phyloP scores from a whole-genome alignment of 192 early-diverging fungal species.

The Obelidium mucronatum region DNA sequence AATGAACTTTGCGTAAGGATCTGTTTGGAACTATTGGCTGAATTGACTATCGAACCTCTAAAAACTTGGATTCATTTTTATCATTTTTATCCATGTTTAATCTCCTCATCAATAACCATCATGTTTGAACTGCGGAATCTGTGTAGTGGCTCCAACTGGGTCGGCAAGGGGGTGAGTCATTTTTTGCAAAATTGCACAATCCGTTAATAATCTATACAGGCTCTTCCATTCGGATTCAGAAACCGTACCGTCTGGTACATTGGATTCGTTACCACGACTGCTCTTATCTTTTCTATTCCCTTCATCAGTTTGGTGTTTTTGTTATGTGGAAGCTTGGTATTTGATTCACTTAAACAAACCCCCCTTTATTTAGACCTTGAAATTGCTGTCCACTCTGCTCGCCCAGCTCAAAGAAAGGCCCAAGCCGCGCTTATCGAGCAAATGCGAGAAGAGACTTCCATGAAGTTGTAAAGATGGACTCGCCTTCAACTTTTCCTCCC shows the following conservation, averaged over 20 bases:
- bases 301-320: conserved; percentile 37
- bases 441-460: conserved; percentile 20
- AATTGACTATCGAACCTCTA: not conserved
- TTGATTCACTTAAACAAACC: too few relatives aligned
- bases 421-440: conserved; percentile 26
- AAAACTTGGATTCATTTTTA: too few relatives aligned
- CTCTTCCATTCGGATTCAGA: conserved; percentile 34
- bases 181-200: not conserved
- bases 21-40: not conserved
- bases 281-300: conserved; percentile 22
- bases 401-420: not conserved
- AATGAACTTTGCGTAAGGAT: conserved; percentile 26
- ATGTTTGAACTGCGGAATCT: not conserved
- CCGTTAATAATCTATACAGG: conserved; percentile 1
- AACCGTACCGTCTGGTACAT: conserved; percentile 34
- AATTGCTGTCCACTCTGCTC: conserved; percentile 1
- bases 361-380: conserved; percentile 12
- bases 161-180: conserved; percentile 34
- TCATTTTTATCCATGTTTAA: too few relatives aligned
- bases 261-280: conserved; percentile 2
- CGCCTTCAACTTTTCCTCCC: too few relatives aligned
- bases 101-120: not conserved
- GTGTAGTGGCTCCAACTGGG: conserved; percentile 36
- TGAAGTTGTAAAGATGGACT: conserved; percentile 21
- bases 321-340: too few relatives aligned